Evolutionary conservation across 1,284 basidiomycete genomes (phyloP), one percentile per base, ranked within the genome.

Genomic region (Malassezia psittaci): DNA sequence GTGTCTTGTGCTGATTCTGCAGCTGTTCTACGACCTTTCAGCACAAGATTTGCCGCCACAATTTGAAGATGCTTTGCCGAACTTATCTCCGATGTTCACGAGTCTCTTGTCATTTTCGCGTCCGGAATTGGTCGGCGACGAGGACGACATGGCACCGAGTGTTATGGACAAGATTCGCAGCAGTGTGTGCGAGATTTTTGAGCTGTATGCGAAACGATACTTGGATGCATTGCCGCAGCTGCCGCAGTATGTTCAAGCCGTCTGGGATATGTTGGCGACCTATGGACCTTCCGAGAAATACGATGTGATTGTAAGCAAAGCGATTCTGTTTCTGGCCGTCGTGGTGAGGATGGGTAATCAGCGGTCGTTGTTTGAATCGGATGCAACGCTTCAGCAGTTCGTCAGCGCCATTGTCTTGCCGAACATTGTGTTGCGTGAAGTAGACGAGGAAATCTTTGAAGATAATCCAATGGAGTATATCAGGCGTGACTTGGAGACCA

Each of bases 391-490:
- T 62, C 83, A 84, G 13, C 83, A 83, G 15, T 83, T 96, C 58
- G 83, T 88, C 37, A 84, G 89, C 69, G 86, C 89, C 52, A 90
- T 98, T 61, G 85, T 96, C 29, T 80, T 98, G 32, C 91, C 93
- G 29, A 96, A 96, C 69, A 88, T 96, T 63, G 79, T 82, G 15
- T 79, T 96, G 35, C 81, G 91, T 77, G 85, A 87, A 51, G 85
- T 90, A 62, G 91, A 96, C 61, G 82, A 91, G 57, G 93, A 98
- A 70, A 85, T 91, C 76, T 96, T 98, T 69, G 90, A 96, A 76
- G 93, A 98, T 61, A 90, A 96, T 65, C 93, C 93, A 0, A 82
- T 93, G 45, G 93, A 96, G 72, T 98, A 88, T 75, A 88, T 98
- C 63, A 84, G 90, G 16, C 80, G 88, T 32, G 91, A 96, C 73